Evolutionary conservation across 2,329 filamentous ascomycete genomes (phyloP), one percentile per base, ranked within the genome.

Genomic region (Fusarium sp.): DNA sequence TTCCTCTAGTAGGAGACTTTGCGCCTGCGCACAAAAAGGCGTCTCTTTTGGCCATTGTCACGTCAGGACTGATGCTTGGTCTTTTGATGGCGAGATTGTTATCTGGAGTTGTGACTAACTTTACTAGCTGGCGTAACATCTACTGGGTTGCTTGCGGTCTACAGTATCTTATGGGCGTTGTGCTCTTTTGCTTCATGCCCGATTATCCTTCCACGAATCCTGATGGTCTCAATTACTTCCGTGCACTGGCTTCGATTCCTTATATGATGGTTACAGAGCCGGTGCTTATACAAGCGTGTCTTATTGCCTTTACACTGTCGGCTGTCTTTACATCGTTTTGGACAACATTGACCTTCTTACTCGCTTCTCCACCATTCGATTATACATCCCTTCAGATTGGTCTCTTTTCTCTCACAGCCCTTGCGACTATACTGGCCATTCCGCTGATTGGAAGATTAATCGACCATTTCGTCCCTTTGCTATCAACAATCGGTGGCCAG

Each of bases 151-250:
- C 91, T 0, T 86, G 94, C 8, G 92, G 85, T 1, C 82, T 92
- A 1, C 93, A 96, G 79, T 90, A 88, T 73, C 75, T 88, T 11
- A 90, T 95, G 66, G 86, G 91, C 59, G 69, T 82, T 9, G 80
- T 90, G 1, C 85, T 95, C 8, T 94, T 88, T 82, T 77, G 89
- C 46, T 92, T 90, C 78, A 91, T 96, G 90, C 92, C 92, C 0
- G 92, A 94, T 77, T 96, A 96, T 71, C 93, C 92, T 0, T 86
- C 87, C 3, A 91, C 91, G 6, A 94, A 94, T 75, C 89, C 88
- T 0, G 80, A 82, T 3, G 87, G 88, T 0, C 79, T 91, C 16
- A 88, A 87, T 64, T 95, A 94, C 77, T 85, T 88, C 66, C 81
- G 82, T 2, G 88, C 92, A 67, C 83, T 95, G 5, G 86, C 84